Conservation (phyloP, 805 yeast species). For the Starmerella floricola region DNA sequence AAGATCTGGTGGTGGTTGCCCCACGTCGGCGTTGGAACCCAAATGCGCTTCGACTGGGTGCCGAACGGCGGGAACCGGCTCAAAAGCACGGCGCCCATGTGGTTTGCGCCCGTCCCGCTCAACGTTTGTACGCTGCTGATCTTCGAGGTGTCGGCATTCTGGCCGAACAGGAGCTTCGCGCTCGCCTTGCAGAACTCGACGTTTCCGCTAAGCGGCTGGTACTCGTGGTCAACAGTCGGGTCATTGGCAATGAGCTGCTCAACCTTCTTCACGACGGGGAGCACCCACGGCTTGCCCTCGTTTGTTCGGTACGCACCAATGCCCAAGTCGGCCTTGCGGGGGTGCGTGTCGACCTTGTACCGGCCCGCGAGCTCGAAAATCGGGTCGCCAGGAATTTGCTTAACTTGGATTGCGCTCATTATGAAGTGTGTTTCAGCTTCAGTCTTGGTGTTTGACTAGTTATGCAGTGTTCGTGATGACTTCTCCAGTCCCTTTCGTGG, state of each 20-base stretch:
- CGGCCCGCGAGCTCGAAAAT: conserved; percentile 50
- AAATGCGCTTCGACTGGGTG: conserved; percentile 35
- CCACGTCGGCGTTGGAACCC: conserved; percentile 91
- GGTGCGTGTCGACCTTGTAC: conserved; percentile 31
- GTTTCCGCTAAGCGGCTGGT: conserved; percentile 74
- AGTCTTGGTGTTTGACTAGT: too few relatives aligned
- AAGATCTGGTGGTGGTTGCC: conserved; percentile 87
- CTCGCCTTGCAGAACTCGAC: conserved; percentile 53
- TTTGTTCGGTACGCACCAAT: conserved; percentile 92
- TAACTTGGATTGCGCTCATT: conserved; percentile 20
- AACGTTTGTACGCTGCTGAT: conserved; percentile 58
- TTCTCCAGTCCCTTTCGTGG: too few relatives aligned
- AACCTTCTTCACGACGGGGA: conserved; percentile 66
- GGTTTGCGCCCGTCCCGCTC: conserved; percentile 87
- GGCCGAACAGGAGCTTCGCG: conserved; percentile 58
- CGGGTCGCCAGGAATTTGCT: conserved; percentile 63
- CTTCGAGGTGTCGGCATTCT: conserved; percentile 43
- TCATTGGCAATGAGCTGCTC: conserved; percentile 32
- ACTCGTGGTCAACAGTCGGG: conserved; percentile 60
- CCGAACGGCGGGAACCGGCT: conserved; percentile 36
- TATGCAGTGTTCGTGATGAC: too few relatives aligned
- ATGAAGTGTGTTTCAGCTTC: neutral
- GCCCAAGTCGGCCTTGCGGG: conserved; percentile 45
- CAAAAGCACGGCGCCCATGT: conserved; percentile 66
- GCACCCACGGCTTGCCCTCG: conserved; percentile 75